Evolutionary conservation across 495 filamentous ascomycete genomes (phyloP).

Genomic region (Annulohypoxylon bovei): DNA sequence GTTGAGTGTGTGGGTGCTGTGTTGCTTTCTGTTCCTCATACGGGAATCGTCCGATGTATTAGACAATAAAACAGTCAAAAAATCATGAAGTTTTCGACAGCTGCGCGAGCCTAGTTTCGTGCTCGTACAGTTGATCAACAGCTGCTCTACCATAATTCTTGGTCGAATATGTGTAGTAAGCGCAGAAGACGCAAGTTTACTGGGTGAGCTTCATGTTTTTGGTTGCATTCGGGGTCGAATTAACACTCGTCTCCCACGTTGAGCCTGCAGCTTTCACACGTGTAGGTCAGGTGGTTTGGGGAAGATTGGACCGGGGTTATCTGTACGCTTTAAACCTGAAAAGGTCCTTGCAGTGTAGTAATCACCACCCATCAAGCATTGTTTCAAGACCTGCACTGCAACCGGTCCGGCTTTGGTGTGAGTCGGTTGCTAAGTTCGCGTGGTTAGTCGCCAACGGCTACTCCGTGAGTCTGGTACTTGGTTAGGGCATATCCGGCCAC

Average conservation of each 20-base stretch:
- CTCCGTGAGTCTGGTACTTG: slow-evolving; percentile 36
- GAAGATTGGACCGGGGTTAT: slow-evolving; percentile 37
- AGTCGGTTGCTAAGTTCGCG: slow-evolving; percentile 22
- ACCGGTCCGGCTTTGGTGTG: slow-evolving; percentile 20
- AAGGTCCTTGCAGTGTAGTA: slow-evolving; percentile 45
- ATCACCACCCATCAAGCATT: slow-evolving; percentile 38
- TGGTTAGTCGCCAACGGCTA: slow-evolving; percentile 33
- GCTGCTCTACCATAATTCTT: slow-evolving; percentile 17
- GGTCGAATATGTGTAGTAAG: slow-evolving; percentile 36
- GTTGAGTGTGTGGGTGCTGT: background rate
- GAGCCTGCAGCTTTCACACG: slow-evolving; percentile 43
- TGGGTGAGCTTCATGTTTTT: slow-evolving; percentile 17
- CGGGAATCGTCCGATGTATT: slow-evolving; percentile 27
- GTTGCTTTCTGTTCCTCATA: slow-evolving; percentile 16
- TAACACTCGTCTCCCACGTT: slow-evolving; percentile 40
- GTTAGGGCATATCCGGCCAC: slow-evolving; percentile 25
- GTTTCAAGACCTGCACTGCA: slow-evolving; percentile 42
- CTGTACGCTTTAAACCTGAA: slow-evolving; percentile 36
- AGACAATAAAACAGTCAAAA: background rate
- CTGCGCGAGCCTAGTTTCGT: slow-evolving; percentile 16
- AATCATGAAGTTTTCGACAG: slow-evolving; percentile 31
- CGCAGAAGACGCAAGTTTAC: slow-evolving; percentile 30
- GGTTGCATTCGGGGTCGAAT: slow-evolving; percentile 39
- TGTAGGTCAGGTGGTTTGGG: slow-evolving; percentile 44
- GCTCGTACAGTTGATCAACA: slow-evolving; percentile 26